phyloP scores from a whole-genome alignment of 179 eudicot species.

The Gypsophila paniculata region DNA sequence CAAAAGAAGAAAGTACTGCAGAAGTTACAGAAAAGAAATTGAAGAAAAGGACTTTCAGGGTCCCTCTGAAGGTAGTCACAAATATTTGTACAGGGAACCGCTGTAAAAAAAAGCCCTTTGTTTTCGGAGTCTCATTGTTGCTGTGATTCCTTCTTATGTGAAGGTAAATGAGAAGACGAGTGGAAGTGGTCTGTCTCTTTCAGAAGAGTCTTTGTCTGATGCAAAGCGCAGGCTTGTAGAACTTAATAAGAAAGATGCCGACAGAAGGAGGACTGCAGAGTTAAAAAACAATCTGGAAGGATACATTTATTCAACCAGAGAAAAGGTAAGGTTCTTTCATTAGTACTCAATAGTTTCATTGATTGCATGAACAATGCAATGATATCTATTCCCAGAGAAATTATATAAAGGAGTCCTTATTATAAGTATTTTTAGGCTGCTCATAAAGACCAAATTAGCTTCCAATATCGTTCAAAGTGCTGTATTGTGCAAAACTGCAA shows the following conservation, averaged over 20 bases:
- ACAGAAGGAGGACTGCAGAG: conserved; percentile 85
- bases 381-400: too few relatives aligned
- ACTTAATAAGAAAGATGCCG: conserved; percentile 80
- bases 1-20: conserved; percentile 35
- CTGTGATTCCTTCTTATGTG: conserved; percentile 20
- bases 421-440: not conserved
- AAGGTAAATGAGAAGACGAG: conserved; percentile 73
- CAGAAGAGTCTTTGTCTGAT: conserved; percentile 59
- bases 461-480: not conserved
- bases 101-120: not conserved
- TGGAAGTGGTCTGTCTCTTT: conserved; percentile 61
- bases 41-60: conserved; percentile 81
- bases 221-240: conserved; percentile 62
- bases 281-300: conserved; percentile 80
- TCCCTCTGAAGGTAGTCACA: conserved; percentile 68
- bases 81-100: not conserved
- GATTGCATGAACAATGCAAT: not conserved
- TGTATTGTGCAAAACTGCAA: not conserved
- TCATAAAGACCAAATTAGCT: not conserved
- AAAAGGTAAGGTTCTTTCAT: conserved; percentile 49
- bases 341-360: not conserved
- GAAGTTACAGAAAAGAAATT: conserved; percentile 73
- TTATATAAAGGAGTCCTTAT: not conserved
- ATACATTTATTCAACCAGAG: conserved; percentile 79
- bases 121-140: conserved; percentile 4